A percentile compares a stretch with the other conserved stretches of the same genome.
Conservation (phyloP, 179 eudicot species). For the Actinidia arguta region DNA sequence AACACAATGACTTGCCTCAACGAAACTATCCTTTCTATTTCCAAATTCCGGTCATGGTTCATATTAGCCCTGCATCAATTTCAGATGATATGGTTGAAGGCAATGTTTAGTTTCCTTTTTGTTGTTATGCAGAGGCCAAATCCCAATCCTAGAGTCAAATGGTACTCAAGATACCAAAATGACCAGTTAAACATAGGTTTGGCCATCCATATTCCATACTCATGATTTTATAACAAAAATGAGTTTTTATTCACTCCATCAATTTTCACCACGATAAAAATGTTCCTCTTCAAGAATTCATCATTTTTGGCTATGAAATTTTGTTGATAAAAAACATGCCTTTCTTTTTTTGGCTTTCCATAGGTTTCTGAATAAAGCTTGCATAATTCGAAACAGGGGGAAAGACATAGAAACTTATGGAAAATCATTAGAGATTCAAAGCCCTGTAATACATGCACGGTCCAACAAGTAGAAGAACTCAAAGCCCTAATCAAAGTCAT, state of each 20-base stretch:
- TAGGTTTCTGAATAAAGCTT: constrained; percentile 47
- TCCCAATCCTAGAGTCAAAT: background rate
- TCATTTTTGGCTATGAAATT: too few species aligned
- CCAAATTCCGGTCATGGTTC: background rate
- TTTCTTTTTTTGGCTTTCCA: constrained; percentile 33
- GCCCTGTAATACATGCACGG: constrained; percentile 25
- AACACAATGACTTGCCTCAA: background rate
- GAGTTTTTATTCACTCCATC: too few species aligned
- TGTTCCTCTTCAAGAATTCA: too few species aligned
- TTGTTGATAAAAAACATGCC: too few species aligned
- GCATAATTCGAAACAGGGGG: constrained; percentile 45
- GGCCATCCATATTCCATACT: background rate
- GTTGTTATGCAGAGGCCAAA: background rate
- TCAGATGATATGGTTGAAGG: background rate
- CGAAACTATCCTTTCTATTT: background rate
- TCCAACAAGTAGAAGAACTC: constrained; percentile 22
- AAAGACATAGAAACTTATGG: constrained; percentile 20
- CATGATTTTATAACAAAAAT: background rate
- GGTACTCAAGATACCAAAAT: background rate
- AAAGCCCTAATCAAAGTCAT: constrained; percentile 14
- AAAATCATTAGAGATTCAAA: background rate
- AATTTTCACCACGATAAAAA: too few species aligned
- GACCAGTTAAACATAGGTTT: background rate
- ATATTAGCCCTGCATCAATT: background rate
- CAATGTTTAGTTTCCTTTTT: background rate